Conservation (phyloP, 2,329 filamentous ascomycete species). For the Atkinsonella hypoxylon region DNA sequence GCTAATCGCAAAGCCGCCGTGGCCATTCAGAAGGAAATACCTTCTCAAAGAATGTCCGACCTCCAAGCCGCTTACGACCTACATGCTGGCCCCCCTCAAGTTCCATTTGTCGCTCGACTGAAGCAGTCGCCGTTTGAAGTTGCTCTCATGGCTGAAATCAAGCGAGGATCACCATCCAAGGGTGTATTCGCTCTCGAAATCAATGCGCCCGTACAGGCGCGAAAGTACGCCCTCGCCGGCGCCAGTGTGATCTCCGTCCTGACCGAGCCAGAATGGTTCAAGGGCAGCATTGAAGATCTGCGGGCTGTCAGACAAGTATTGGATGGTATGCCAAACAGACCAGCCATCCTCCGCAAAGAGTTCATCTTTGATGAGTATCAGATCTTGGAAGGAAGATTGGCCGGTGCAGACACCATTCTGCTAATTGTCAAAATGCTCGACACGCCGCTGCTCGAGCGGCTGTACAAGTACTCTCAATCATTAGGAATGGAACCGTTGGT, state of each 20-base stretch:
- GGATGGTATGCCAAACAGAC: conserved; percentile 83
- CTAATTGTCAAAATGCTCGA: conserved; percentile 98
- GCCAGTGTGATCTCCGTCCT: conserved; percentile 97
- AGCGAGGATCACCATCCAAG: conserved; percentile 91
- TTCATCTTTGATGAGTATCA: conserved; percentile 98
- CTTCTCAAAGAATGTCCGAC: conserved; percentile 72
- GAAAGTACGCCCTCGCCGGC: conserved; percentile 82
- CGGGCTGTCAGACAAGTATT: conserved; percentile 77
- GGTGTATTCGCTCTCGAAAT: conserved; percentile 82
- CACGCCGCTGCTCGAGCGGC: conserved; percentile 53
- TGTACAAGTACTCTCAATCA: conserved; percentile 82
- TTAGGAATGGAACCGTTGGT: conserved; percentile 96
- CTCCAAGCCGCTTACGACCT: conserved; percentile 79
- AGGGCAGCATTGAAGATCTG: conserved; percentile 90
- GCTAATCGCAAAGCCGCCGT: conserved; percentile 66
- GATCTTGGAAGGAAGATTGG: conserved; percentile 84
- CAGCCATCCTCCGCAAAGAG: conserved; percentile 86
- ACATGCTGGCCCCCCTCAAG: conserved; percentile 70
- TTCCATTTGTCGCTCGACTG: conserved; percentile 69
- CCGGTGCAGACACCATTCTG: conserved; percentile 86
- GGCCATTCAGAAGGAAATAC: conserved; percentile 68
- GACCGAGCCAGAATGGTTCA: conserved; percentile 98
- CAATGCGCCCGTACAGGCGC: conserved; percentile 80
- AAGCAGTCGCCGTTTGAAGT: conserved; percentile 75
- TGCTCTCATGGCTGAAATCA: conserved; percentile 95